phyloP scores from a whole-genome alignment of 768 basidiomycete species.

The Lactarius pseudohatsudake region DNA sequence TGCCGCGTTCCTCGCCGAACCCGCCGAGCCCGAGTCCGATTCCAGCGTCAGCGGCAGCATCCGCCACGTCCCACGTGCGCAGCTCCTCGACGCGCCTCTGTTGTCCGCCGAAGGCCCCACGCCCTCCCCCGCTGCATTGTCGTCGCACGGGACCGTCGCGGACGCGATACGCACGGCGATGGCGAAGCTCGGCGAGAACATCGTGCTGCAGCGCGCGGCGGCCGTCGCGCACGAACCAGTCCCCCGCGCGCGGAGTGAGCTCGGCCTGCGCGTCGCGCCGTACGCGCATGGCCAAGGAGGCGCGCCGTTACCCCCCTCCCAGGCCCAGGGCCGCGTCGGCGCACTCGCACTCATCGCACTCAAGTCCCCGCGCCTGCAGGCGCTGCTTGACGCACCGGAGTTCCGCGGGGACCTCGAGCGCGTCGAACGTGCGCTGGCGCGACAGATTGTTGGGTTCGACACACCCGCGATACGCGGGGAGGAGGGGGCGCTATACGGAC shows the following conservation, averaged over 20 bases:
- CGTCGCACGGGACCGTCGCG: slow-evolving; percentile 50
- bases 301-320: background rate
- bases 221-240: slow-evolving; percentile 32
- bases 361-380: slow-evolving; percentile 23
- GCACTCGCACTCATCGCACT: slow-evolving; percentile 27
- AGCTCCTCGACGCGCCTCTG: slow-evolving; percentile 65
- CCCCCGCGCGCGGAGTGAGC: slow-evolving; percentile 18
- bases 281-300: slow-evolving; percentile 24
- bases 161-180: slow-evolving; percentile 67
- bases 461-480: slow-evolving; percentile 21
- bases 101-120: slow-evolving; percentile 40
- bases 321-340: slow-evolving; percentile 23
- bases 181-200: slow-evolving; percentile 78
- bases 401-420: slow-evolving; percentile 26
- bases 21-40: slow-evolving; percentile 29
- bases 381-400: slow-evolving; percentile 13
- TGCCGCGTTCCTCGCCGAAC: slow-evolving; percentile 66
- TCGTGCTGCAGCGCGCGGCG: slow-evolving; percentile 61
- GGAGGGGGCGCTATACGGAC: slow-evolving; percentile 26
- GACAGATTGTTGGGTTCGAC: slow-evolving; percentile 29
- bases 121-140: slow-evolving; percentile 14
- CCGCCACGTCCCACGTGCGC: slow-evolving; percentile 49
- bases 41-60: slow-evolving; percentile 39
- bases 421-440: slow-evolving; percentile 25
- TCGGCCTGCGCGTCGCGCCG: slow-evolving; percentile 25